Evolutionary conservation across 805 yeast genomes (phyloP).

Genomic region (Lachancea waltii): DNA sequence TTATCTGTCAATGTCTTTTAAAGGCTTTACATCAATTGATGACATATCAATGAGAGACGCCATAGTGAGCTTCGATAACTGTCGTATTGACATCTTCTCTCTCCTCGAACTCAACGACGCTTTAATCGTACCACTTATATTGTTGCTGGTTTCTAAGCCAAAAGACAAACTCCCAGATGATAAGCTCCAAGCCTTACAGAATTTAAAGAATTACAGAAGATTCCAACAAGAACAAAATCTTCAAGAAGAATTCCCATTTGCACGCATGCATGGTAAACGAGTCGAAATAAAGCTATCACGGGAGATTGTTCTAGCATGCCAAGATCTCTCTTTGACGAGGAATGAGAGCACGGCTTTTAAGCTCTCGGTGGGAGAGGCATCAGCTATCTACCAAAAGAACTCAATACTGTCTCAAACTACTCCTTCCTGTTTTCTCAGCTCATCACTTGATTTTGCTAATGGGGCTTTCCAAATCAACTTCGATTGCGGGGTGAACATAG

Average conservation of each 20-base stretch:
- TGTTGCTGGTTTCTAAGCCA: neutral
- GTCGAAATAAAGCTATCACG: constrained; percentile 6
- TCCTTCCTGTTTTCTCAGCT: too few relatives aligned
- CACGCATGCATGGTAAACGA: constrained; percentile 10
- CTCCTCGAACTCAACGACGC: constrained; percentile 12
- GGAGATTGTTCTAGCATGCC: constrained; percentile 1
- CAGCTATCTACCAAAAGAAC: too few relatives aligned
- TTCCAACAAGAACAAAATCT: constrained; percentile 22
- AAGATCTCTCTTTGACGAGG: constrained; percentile 4
- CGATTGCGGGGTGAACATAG: neutral
- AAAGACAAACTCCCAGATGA: neutral
- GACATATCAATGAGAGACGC: constrained; percentile 31
- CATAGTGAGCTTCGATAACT: constrained; percentile 33
- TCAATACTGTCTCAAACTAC: too few relatives aligned
- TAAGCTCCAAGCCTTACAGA: neutral
- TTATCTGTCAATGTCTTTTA: constrained; percentile 38
- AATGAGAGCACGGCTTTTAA: constrained; percentile 1
- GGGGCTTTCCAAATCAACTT: neutral
- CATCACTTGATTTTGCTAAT: too few relatives aligned
- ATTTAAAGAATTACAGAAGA: constrained; percentile 15
- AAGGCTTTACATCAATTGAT: constrained; percentile 37
- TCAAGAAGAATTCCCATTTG: constrained; percentile 10
- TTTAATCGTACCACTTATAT: constrained; percentile 6
- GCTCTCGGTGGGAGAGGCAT: neutral
- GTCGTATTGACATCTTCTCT: constrained; percentile 29